phyloP scores from a whole-genome alignment of 169 alveolate species.

The Plasmodium berghei region DNA sequence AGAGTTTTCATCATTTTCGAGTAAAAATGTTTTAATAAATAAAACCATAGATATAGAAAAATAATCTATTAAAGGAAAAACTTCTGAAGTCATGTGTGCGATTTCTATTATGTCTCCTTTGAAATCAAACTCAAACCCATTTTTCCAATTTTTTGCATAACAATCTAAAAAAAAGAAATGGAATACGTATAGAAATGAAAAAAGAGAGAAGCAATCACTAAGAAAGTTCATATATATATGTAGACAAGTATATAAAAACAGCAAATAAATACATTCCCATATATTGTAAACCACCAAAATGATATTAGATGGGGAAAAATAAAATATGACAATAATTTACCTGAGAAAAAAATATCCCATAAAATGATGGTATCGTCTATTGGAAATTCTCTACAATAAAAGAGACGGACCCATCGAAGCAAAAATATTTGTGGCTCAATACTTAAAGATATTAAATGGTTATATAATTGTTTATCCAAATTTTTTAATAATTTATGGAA shows the following conservation, averaged over 20 bases:
- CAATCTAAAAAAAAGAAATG: constrained; percentile 30
- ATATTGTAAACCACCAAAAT: too few species aligned
- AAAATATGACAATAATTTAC: background rate
- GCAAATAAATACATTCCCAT: too few species aligned
- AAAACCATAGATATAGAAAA: constrained; percentile 64
- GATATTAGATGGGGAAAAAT: too few species aligned
- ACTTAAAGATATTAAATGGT: constrained; percentile 79
- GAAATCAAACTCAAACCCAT: constrained; percentile 4
- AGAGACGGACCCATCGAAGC: constrained; percentile 88
- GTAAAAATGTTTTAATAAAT: constrained; percentile 51
- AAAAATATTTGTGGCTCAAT: constrained; percentile 85
- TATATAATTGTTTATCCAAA: constrained; percentile 76
- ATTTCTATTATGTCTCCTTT: constrained; percentile 46
- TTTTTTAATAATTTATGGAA: constrained; percentile 79
- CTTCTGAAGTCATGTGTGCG: constrained; percentile 32
- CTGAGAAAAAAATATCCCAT: constrained; percentile 82
- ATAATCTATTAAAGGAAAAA: constrained; percentile 45
- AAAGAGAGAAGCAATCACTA: background rate
- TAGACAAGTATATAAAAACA: background rate
- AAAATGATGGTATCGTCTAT: constrained; percentile 81
- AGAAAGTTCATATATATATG: background rate
- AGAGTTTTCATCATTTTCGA: constrained; percentile 53
- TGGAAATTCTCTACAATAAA: constrained; percentile 87
- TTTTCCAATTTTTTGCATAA: constrained; percentile 34
- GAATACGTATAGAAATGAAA: background rate